A percentile compares a stretch with the other conserved stretches of the same genome.
phyloP scores from a whole-genome alignment of 2,329 filamentous ascomycete species.

The Cephalotrichum gorgonifer region DNA sequence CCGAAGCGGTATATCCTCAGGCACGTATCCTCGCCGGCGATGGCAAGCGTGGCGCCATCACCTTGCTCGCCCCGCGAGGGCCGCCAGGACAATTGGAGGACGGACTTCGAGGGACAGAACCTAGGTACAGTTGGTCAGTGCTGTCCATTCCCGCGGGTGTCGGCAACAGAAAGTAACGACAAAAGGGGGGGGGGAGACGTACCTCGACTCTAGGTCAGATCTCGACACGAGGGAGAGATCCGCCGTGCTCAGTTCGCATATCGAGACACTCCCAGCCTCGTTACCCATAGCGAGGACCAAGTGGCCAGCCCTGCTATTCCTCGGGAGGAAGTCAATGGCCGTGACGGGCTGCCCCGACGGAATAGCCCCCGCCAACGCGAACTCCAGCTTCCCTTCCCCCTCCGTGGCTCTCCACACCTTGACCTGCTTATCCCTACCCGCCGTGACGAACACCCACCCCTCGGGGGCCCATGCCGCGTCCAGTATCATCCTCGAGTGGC shows the following conservation, averaged over 20 bases:
- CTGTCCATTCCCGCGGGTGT: not conserved
- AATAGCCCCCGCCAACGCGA: slow-evolving; percentile 43
- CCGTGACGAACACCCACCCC: slow-evolving; percentile 63
- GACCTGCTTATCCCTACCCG: slow-evolving; percentile 78
- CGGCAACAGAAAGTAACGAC: no score
- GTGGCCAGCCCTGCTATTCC: slow-evolving; percentile 12
- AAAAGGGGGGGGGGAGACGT: not conserved
- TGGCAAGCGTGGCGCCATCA: slow-evolving; percentile 29
- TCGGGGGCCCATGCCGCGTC: slow-evolving; percentile 72
- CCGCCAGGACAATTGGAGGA: slow-evolving; percentile 61
- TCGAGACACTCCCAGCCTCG: slow-evolving; percentile 36
- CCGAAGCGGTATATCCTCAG: slow-evolving; percentile 43
- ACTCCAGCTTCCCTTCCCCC: slow-evolving; percentile 23
- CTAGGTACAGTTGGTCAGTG: slow-evolving; percentile 16
- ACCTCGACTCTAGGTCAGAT: not conserved
- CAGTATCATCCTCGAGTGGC: slow-evolving; percentile 86
- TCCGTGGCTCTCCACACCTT: slow-evolving; percentile 51
- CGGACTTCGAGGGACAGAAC: slow-evolving; percentile 50
- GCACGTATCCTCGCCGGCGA: slow-evolving; percentile 52
- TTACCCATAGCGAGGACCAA: slow-evolving; percentile 45
- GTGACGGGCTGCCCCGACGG: slow-evolving; percentile 53
- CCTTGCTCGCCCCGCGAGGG: slow-evolving; percentile 28
- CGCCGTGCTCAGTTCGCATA: slow-evolving; percentile 3
- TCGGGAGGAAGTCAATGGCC: slow-evolving; percentile 54
- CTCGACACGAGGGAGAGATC: slow-evolving; percentile 1